A percentile compares a stretch with the other conserved stretches of the same genome.
These are phyloP conservation scores for Fusarium tjaetaba DNA, from an alignment of 2,329 filamentous ascomycete genomes.

Conservation along the genomic window DNA sequence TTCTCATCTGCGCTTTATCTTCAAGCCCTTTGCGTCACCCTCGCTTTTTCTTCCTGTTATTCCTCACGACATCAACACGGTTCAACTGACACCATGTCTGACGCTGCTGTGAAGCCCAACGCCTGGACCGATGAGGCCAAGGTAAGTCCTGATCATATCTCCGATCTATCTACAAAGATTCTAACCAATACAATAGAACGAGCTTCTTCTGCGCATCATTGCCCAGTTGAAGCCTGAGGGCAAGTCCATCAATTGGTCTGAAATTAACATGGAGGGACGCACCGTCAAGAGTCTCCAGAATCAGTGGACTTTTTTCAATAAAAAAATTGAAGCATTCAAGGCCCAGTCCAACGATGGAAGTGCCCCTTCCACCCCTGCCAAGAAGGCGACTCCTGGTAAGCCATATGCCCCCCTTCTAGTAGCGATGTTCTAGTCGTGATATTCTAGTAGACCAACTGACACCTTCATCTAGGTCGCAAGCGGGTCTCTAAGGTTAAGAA, in stretches of 20 bases:
- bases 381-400: slow-evolving; percentile 38
- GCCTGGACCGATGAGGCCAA: slow-evolving; percentile 53
- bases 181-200: slow-evolving; percentile 39
- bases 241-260: slow-evolving; percentile 49
- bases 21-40: too few relatives aligned
- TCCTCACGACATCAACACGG: neutral
- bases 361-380: slow-evolving; percentile 22
- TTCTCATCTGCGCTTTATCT: neutral
- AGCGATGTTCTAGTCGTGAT: neutral
- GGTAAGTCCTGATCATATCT: slow-evolving; percentile 27
- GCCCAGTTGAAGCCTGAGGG: slow-evolving; percentile 47
- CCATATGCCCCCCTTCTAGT: neutral
- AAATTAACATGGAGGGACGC: slow-evolving; percentile 50
- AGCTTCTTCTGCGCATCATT: slow-evolving; percentile 51
- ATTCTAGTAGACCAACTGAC: slow-evolving; percentile 1
- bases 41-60: too few relatives aligned
- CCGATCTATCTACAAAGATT: fast-evolving
- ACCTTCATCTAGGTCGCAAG: slow-evolving; percentile 36
- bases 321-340: slow-evolving; percentile 50
- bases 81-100: slow-evolving; percentile 38
- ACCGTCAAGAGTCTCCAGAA: slow-evolving; percentile 52
- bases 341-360: slow-evolving; percentile 12
- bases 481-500: slow-evolving; percentile 26
- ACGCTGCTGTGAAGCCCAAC: slow-evolving; percentile 35
- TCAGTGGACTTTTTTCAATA: slow-evolving; percentile 51